Evolutionary conservation across 23 red algal genomes (phyloP), one percentile per base, ranked within the genome.

Genomic region (Gracilaria gracilis): DNA sequence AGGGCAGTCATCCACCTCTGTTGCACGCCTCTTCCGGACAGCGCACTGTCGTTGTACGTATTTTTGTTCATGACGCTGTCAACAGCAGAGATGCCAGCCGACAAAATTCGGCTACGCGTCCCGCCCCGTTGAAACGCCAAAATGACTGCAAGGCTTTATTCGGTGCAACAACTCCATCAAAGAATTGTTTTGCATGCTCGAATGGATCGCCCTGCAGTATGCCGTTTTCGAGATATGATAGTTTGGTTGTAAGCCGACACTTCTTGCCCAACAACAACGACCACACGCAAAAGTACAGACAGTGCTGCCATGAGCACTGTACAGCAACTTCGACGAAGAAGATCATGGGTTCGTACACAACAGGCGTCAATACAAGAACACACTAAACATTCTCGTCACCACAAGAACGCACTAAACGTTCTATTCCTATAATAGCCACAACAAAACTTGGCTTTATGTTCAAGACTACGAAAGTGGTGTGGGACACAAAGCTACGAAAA

Each of bases 111-210:
- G 64, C 64, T 20, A 32, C 64, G 64, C 64, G 64, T 0, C 64
- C 64, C 32, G 5, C 64, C 64, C 31, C 64, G 64, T 69, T 69
- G 64, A 69, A 69, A 28, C 32, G 33, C 64, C 4, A 37, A 69
- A 69, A 69, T 69, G 64, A 69, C 38, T 69, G 64, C 64, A 69
- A 69, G 16, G 64, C 64, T 69, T 69, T 69, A 69, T 69, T 69
- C 64, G 27, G 17, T 34, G 37, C 33, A 69, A 64, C 51, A 55
- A 36, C 64, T 69, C 64, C 64, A 37, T 38, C 64, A 69, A 33
- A 65, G 64, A 69, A 69, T 37, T 69, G 31, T 69, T 7, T 69
- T 62, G 59, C 59, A 0, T 28, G 64, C 19, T 14, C 9, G 27
- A 20, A 37, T 28, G 15, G 64, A 69, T 34, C 32, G 64, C 20